Evolutionary conservation across 306 rosid genomes (phyloP).

Genomic region (Sicyos baderoa): DNA sequence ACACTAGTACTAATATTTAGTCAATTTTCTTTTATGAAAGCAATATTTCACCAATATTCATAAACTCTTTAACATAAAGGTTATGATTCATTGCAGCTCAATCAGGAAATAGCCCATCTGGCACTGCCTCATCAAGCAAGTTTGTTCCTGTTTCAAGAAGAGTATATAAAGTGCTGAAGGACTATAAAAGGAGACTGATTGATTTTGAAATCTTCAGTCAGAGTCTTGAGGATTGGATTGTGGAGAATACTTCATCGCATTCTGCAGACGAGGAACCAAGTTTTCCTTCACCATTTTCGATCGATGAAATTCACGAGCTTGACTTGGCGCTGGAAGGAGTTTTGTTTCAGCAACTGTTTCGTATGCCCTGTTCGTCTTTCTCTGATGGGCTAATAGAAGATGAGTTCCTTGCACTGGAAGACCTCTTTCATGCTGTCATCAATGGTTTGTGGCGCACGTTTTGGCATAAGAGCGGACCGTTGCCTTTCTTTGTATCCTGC

Average conservation of each 20-base stretch:
- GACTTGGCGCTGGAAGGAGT: conserved; percentile 81
- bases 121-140: conserved; percentile 54
- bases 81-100: conserved; percentile 44
- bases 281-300: conserved; percentile 53
- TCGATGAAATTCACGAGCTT: conserved; percentile 69
- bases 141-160: conserved; percentile 48
- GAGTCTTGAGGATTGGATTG: conserved; percentile 63
- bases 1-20: not conserved
- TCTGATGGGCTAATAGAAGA: conserved; percentile 49
- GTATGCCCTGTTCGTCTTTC: conserved; percentile 55
- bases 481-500: conserved; percentile 68
- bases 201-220: conserved; percentile 56
- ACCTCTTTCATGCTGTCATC: conserved; percentile 64
- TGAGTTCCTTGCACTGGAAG: conserved; percentile 70
- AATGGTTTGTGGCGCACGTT: conserved; percentile 85
- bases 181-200: conserved; percentile 56
- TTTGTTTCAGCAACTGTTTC: conserved; percentile 72
- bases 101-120: conserved; percentile 53
- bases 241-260: conserved; percentile 46
- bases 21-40: not conserved
- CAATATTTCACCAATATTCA: conserved; percentile 1
- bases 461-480: conserved; percentile 76
- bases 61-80: conserved; percentile 17
- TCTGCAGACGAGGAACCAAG: conserved; percentile 37
- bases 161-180: conserved; percentile 62